A percentile compares a stretch with the other conserved stretches of the same genome.
Evolutionary conservation across 1,284 basidiomycete species (phyloP).

Genomic region (Ustilago curta): DNA sequence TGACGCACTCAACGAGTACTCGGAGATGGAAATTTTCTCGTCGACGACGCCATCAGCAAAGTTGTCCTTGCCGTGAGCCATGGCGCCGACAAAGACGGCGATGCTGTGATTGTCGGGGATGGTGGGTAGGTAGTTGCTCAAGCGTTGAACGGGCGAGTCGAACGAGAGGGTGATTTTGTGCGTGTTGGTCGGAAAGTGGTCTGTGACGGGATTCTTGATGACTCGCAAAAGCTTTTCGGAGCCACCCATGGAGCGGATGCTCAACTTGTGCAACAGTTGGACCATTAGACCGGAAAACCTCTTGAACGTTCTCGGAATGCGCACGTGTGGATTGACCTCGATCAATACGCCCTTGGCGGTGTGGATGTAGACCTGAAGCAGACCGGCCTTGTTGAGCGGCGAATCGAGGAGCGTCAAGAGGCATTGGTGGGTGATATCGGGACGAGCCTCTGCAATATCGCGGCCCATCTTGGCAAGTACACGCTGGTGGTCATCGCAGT

Average conservation of each 20-base stretch:
- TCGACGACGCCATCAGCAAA: constrained; percentile 97
- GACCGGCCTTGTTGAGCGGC: constrained; percentile 95
- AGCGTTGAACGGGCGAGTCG: constrained; percentile 84
- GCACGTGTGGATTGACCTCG: constrained; percentile 96
- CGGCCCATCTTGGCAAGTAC: constrained; percentile 96
- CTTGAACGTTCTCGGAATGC: constrained; percentile 98
- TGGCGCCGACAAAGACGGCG: constrained; percentile 94
- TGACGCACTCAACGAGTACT: constrained; percentile 92
- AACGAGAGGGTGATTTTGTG: constrained; percentile 90
- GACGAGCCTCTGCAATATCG: constrained; percentile 96
- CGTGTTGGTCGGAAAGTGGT: constrained; percentile 94
- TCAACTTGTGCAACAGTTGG: constrained; percentile 94
- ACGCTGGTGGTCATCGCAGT: constrained; percentile 99
- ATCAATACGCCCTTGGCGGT: constrained; percentile 96
- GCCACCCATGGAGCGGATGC: constrained; percentile 93
- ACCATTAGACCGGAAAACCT: constrained; percentile 99
- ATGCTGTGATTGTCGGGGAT: constrained; percentile 88
- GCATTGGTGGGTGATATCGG: constrained; percentile 99
- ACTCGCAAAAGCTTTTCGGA: constrained; percentile 96
- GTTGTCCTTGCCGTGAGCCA: constrained; percentile 79
- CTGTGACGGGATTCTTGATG: constrained; percentile 96
- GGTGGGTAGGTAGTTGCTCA: constrained; percentile 84
- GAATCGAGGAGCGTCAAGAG: constrained; percentile 96
- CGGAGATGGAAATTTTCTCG: constrained; percentile 95
- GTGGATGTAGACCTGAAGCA: constrained; percentile 98